Evolutionary conservation across 352 stramenopile species (phyloP), one percentile per base, ranked within the genome.

Genomic region (Globisporangium iwayamae): DNA sequence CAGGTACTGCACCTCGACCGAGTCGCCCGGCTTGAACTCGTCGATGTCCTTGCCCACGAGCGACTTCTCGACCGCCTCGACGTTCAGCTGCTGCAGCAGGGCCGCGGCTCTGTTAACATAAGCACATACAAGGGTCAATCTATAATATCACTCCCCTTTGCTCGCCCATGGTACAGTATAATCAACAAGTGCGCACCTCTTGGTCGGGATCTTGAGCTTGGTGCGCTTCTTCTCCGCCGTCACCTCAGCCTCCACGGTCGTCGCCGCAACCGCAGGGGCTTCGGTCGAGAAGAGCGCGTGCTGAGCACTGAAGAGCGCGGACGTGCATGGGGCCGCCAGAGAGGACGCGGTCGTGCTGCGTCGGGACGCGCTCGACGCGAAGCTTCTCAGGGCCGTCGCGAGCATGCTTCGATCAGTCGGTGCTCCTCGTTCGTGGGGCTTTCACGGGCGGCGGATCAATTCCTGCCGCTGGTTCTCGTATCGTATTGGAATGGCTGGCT

Each of bases 171-270:
- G 2, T 3, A 9, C 11, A 10, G 16, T 13, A 28, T 22, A 51
- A 51, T 43, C 11, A 58, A 52, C 11, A 52, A 22, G n/a, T 9
- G 56, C 69, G 46, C 47, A 83, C 75, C 83, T 74, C 66, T 92
- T 92, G 55, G 80, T 90, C 22, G 83, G 81, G 65, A 88, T 87
- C 68, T 92, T 92, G 65, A 92, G 83, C 69, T 92, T 92, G n/a
- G 70, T 81, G 63, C 72, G 76, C 72, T 85, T 85, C 46, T 62
- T 62, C 56, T 68, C 46, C 56, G 61, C 68, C 47, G 75, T 57
- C 43, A 48, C 43, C 51, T 70, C 60, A 8, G 46, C 62, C 36
- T 62, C 58, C 3, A 63, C 54, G n/a, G 56, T 57, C 6, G 36
- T 43, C 18, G 69, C n/a, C 14, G 64, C 54, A 3, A 62, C 36